These are phyloP conservation scores for Osmozyma mogii DNA, from an alignment of 805 yeast species.

Conservation along the genomic window DNA sequence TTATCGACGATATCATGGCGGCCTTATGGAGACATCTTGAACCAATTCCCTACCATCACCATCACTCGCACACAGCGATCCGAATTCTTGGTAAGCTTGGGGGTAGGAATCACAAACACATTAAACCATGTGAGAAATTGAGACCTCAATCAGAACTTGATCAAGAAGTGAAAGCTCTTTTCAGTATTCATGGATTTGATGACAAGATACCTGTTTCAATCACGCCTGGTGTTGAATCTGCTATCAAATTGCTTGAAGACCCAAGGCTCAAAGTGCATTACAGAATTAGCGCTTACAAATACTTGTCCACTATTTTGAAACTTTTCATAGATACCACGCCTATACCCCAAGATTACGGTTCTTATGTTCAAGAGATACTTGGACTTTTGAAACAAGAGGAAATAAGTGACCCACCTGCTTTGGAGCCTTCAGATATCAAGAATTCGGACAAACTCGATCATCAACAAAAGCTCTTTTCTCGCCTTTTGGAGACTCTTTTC, in stretches of 20 bases:
- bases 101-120: conserved; percentile 84
- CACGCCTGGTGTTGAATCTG: conserved; percentile 77
- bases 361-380: conserved; percentile 44
- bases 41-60: conserved; percentile 92
- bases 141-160: conserved; percentile 46
- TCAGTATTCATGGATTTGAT: conserved; percentile 62
- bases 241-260: conserved; percentile 68
- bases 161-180: conserved; percentile 61
- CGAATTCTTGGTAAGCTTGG: conserved; percentile 92
- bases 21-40: conserved; percentile 86
- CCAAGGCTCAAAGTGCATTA: conserved; percentile 55
- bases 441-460: conserved; percentile 44
- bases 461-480: conserved; percentile 59
- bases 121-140: conserved; percentile 68
- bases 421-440: conserved; percentile 36
- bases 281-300: conserved; percentile 69
- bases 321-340: conserved; percentile 55
- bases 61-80: conserved; percentile 90
- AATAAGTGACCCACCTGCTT: conserved; percentile 21
- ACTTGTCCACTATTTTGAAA: conserved; percentile 57
- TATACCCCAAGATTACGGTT: conserved; percentile 36
- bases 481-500: conserved; percentile 63
- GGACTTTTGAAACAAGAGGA: conserved; percentile 35
- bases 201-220: conserved; percentile 60
- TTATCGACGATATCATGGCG: conserved; percentile 86